These are phyloP conservation scores for Pseudozyma hubeiensis DNA, from an alignment of 1,284 basidiomycete genomes.

Conservation along the genomic window DNA sequence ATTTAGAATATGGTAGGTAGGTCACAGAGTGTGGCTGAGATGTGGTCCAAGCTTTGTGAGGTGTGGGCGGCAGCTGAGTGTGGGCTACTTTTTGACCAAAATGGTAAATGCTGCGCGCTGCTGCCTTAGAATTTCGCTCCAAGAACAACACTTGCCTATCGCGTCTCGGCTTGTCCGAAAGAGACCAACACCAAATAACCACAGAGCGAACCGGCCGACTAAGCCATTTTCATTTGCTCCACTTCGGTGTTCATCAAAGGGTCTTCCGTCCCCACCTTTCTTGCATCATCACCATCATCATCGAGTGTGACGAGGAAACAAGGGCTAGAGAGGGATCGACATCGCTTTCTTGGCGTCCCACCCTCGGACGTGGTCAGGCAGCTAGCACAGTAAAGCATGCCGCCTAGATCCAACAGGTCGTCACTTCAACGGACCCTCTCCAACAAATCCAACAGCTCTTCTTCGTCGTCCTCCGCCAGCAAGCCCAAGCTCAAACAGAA, in stretches of 20 bases:
- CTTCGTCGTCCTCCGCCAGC: slow-evolving; percentile 11
- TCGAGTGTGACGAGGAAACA: not conserved
- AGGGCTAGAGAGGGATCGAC: no score
- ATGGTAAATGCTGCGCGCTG: not conserved
- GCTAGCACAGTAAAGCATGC: slow-evolving; percentile 17
- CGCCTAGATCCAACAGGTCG: slow-evolving; percentile 15
- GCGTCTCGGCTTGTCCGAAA: not conserved
- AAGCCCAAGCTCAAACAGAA: slow-evolving; percentile 42
- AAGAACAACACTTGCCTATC: slow-evolving; percentile 34
- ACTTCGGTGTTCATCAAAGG: slow-evolving; percentile 1
- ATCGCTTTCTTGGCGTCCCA: slow-evolving; percentile 3
- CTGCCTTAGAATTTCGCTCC: not conserved
- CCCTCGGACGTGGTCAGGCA: not conserved
- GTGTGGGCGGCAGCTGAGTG: not conserved
- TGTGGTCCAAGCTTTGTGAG: slow-evolving; percentile 6
- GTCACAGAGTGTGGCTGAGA: not conserved
- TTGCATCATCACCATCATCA: no score
- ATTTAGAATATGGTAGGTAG: slow-evolving; percentile 10
- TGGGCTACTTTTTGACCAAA: not conserved
- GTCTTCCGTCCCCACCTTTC: not conserved
- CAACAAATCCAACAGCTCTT: slow-evolving; percentile 15
- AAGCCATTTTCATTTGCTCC: slow-evolving; percentile 4
- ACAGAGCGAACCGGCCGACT: slow-evolving; percentile 21
- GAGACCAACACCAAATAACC: slow-evolving; percentile 12
- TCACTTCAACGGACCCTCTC: slow-evolving; percentile 26